Base-by-base conservation (phyloP, 768 basidiomycete genomes). In the Wakefieldia striispora region DNA sequence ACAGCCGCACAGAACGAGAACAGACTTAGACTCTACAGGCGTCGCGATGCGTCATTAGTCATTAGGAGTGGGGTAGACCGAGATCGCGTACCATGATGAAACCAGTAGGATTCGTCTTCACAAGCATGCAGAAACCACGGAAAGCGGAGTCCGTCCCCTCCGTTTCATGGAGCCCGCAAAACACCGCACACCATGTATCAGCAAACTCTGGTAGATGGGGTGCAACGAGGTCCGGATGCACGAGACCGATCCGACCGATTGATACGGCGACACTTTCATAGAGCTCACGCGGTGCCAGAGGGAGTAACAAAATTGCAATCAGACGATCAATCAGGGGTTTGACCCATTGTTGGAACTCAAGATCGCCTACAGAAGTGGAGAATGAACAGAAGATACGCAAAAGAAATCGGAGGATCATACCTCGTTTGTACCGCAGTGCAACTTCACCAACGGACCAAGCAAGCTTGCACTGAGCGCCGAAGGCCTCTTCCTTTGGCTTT, bases 101-200 rank as follows among this genome's bases (percentile, higher is more conserved):
- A 3, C 95, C 97, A 52, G 82, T 81, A 16, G 97, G 97, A 67
- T 99, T 99, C 26, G 83, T 83, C 69, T 95, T 91, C 52, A 98
- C 92, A 31, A 97, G 84, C 24, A 91, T 91, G 70, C 97, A 99
- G 60, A 99, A 82, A 2, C 97, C 97, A 49, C 95, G 80, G 83
- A 98, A 99, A 7, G 95, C 97, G 19, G 94, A 97, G 62, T 97
- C 97, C 72, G 97, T 99, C 75, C 98, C 97, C 60, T 98, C 95
- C 61, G 98, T 99, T 63, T 99, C 97, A 55, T 95, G 86, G 67
- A 99, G 98, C 70, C 98, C 97, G 65, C 93, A 93, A 45, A 99
- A 73, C 8, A 95, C 94, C 60, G 91, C 89, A 69, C 95, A 97
- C 97, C 97, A 99, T 14, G 89, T 84, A 66, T 91, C 89, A 4